A percentile compares a stretch with the other conserved stretches of the same genome.
Evolutionary conservation across 2,329 filamentous ascomycete genomes (phyloP).

Genomic region (Fusarium begoniae): DNA sequence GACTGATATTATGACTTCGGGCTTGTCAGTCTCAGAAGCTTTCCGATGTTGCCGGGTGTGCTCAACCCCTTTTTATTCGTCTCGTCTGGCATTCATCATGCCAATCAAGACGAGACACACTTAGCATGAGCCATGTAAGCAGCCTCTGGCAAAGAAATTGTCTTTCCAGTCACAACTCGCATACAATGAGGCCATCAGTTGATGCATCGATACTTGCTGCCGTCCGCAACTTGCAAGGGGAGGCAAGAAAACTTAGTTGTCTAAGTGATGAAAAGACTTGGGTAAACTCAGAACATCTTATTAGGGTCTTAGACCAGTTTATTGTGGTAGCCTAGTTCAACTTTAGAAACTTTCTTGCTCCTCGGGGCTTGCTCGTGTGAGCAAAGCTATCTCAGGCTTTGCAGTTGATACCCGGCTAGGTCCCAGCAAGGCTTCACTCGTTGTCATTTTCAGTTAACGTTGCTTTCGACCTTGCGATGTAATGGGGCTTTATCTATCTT

Average conservation of each 20-base stretch:
- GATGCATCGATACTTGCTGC: background rate
- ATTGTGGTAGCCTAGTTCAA: background rate
- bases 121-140: background rate
- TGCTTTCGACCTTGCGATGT: background rate
- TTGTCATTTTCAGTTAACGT: no score
- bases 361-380: background rate
- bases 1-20: background rate
- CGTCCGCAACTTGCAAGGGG: background rate
- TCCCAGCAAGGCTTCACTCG: background rate
- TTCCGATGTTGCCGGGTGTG: background rate
- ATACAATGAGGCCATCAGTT: background rate
- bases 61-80: conserved; percentile 1
- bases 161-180: background rate
- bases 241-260: background rate
- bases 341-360: background rate
- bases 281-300: background rate
- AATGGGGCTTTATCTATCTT: background rate
- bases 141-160: background rate
- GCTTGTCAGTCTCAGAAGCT: background rate
- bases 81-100: conserved; percentile 7
- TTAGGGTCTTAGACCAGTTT: background rate
- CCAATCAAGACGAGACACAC: conserved; percentile 32
- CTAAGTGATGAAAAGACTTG: background rate
- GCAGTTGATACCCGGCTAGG: background rate
- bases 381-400: background rate